Conservation (phyloP, 2,329 filamentous ascomycete species). For the Colletotrichum sp. region DNA sequence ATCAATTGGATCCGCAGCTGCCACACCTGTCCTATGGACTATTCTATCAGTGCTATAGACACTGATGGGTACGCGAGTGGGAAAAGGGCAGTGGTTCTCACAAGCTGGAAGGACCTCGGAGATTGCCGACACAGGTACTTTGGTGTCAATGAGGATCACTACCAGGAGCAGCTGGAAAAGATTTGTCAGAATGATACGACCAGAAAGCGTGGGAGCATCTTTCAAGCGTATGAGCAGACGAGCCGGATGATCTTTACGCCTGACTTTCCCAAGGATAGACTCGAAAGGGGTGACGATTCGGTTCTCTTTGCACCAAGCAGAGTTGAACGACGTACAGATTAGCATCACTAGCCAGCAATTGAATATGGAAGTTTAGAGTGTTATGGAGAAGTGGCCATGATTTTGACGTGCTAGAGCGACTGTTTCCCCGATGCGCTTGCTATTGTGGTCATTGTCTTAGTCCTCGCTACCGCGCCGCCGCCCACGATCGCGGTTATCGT, state of each 20-base stretch:
- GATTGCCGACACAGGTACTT: fast-evolving
- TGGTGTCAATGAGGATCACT: fast-evolving
- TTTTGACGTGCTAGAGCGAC: neutral
- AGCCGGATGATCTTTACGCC: neutral
- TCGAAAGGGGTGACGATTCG: neutral
- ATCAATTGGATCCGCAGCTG: neutral
- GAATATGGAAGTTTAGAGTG: neutral
- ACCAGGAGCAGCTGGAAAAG: neutral
- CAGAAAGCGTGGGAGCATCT: neutral
- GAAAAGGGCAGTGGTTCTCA: neutral
- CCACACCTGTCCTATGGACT: neutral
- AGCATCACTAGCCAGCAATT: neutral
- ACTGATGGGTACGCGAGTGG: neutral
- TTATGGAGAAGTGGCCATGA: neutral
- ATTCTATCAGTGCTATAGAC: neutral
- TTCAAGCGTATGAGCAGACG: neutral
- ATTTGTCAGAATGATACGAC: fast-evolving
- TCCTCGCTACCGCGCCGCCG: neutral
- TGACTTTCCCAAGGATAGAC: neutral
- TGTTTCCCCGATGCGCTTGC: neutral
- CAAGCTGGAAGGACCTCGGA: neutral
- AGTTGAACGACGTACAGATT: neutral
- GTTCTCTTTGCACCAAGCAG: neutral
- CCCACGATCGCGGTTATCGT: neutral
- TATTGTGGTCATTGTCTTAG: neutral